phyloP scores from a whole-genome alignment of 345 rosid species.

The Eucalyptus viminalis region DNA sequence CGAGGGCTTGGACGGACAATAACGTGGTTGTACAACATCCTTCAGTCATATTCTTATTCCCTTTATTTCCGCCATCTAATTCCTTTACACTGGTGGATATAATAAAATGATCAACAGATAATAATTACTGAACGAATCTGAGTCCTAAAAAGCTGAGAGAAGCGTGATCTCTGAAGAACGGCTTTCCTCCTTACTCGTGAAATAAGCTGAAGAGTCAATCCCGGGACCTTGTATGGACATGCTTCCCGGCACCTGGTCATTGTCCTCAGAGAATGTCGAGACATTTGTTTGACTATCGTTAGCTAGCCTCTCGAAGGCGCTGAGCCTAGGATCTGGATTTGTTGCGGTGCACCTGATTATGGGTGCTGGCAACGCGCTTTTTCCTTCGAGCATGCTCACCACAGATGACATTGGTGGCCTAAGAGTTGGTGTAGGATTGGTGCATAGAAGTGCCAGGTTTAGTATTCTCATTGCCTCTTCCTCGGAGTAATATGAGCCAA shows the following conservation, averaged over 20 bases:
- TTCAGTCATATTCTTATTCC: neutral
- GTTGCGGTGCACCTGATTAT: constrained; percentile 36
- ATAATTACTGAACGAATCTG: neutral
- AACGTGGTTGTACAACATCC: neutral
- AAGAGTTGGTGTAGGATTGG: constrained; percentile 83
- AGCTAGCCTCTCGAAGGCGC: constrained; percentile 59
- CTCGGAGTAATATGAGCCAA: constrained; percentile 39
- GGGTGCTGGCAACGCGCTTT: constrained; percentile 54
- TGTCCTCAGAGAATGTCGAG: constrained; percentile 28
- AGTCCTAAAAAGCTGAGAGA: constrained; percentile 1
- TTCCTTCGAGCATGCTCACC: neutral
- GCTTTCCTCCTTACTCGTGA: constrained; percentile 17
- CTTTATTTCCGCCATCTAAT: neutral
- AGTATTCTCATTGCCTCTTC: constrained; percentile 59
- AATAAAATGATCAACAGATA: neutral
- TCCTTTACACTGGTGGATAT: neutral
- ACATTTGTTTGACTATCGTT: constrained; percentile 50
- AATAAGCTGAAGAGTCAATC: constrained; percentile 38
- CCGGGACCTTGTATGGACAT: constrained; percentile 57
- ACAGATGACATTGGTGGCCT: constrained; percentile 82
- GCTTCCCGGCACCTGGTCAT: constrained; percentile 17
- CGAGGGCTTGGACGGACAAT: neutral
- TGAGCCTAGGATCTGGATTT: constrained; percentile 53
- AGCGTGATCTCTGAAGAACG: constrained; percentile 14
- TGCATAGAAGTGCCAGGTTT: constrained; percentile 66